Conservation (phyloP, 179 eudicot genomes). For the Beta corolliflora region DNA sequence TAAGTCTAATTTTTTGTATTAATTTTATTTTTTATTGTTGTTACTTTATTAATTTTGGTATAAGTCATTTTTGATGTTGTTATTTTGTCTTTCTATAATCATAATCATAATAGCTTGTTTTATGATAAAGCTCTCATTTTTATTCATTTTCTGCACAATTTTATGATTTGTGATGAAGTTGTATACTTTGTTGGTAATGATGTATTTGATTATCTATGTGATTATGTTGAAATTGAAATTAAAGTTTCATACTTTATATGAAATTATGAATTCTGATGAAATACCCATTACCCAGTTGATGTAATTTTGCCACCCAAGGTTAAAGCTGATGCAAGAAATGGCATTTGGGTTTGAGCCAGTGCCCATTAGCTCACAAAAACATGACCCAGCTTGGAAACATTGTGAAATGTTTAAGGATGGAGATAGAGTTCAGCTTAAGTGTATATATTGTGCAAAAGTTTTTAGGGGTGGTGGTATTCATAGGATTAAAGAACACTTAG, state of each 20-base stretch:
- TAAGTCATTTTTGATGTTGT: not conserved
- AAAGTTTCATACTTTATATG: not conserved
- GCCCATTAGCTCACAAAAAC: conserved; percentile 79
- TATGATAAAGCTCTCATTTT: not conserved
- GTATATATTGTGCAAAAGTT: conserved; percentile 77
- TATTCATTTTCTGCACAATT: not conserved
- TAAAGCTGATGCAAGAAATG: conserved; percentile 35
- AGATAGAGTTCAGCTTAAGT: conserved; percentile 76
- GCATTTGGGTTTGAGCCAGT: conserved; percentile 65
- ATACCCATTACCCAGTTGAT: conserved; percentile 25
- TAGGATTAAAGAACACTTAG: conserved; percentile 91
- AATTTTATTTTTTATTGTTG: not conserved
- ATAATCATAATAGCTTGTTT: no score
- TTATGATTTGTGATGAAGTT: not conserved
- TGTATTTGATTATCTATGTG: not conserved
- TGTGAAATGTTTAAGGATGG: conserved; percentile 81
- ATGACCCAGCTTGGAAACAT: conserved; percentile 97
- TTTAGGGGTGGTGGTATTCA: conserved; percentile 98
- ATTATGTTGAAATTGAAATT: not conserved
- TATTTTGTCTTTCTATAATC: no score
- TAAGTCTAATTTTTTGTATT: conserved; percentile 30
- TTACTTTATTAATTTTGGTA: not conserved
- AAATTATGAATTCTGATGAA: conserved; percentile 16
- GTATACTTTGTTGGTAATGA: not conserved
- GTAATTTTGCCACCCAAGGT: not conserved